Evolutionary conservation across 768 basidiomycete species (phyloP), one percentile per base, ranked within the genome.

Genomic region (Roridomyces roridus): DNA sequence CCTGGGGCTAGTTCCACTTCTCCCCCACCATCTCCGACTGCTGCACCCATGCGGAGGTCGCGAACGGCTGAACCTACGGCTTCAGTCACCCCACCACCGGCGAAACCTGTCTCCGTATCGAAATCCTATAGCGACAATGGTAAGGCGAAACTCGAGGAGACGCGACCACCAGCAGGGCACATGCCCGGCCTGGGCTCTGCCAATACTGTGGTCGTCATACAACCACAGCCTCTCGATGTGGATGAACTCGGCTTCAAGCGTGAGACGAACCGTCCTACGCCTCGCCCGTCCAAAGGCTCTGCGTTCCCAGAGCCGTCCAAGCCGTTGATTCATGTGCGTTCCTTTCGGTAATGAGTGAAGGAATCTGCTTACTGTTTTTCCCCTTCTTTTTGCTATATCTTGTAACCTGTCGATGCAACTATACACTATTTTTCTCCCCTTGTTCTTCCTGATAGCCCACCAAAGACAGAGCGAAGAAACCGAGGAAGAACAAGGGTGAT

Each of bases 291-390:
- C 39, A 54, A 51, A 39, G 44, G 18, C 57, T 59, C 73, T 52
- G 70, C 72, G 55, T 65, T 78, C 57, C 79, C 80, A 57, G 67
- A 76, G 37, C 76, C 84, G 59, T 80, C 84, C 62, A 86, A 85
- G 70, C 86, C 90, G 64, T 74, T 92, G 79, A 86, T 83, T 74
- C 91, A 93, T 86, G 91, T 93, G 85, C 89, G 91, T 92, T 82
- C 83, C 80, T 84, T 85, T 80, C 85, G 78, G 84, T 78, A 69
- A 71, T 68, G 69, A 67, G 62, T 71, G 72, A 62, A 67, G 69
- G 75, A 79, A 72, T 70, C 72, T 80, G 77, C 80, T 85, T 75
- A 71, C 55, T 61, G 29, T 52, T 50, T 31, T 67, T 39, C 23
- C 47, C 49, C 65, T 57, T 51, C 46, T 54, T 43, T 51, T 24